A percentile compares a stretch with the other conserved stretches of the same genome.
Conservation (phyloP, 1,284 basidiomycete genomes). For the Ceratobasidium sp. region DNA sequence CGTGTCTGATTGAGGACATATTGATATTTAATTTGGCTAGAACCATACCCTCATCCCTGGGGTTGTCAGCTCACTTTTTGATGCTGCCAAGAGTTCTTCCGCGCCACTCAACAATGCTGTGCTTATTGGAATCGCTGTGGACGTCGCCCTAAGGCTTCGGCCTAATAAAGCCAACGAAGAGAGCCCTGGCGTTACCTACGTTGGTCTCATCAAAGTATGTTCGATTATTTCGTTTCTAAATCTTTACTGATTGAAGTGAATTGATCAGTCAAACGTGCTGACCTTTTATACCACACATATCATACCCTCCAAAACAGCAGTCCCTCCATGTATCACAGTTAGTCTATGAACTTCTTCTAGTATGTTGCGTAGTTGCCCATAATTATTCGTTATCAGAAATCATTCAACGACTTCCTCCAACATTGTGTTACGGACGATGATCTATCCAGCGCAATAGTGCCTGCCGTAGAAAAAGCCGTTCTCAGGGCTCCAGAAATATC, state of each 20-base stretch:
- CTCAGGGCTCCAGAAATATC: constrained; percentile 78
- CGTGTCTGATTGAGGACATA: background rate
- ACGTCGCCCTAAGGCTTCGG: constrained; percentile 66
- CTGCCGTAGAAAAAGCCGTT: constrained; percentile 76
- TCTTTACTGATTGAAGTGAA: background rate
- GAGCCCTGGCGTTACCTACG: constrained; percentile 27
- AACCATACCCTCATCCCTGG: constrained; percentile 54
- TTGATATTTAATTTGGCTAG: background rate
- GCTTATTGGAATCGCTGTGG: constrained; percentile 68
- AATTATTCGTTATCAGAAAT: constrained; percentile 54
- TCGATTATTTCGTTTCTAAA: constrained; percentile 3
- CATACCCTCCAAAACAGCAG: constrained; percentile 66
- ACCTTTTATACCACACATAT: constrained; percentile 63
- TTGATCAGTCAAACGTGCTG: constrained; percentile 62
- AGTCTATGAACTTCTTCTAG: constrained; percentile 46
- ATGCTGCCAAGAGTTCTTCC: constrained; percentile 61
- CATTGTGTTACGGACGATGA: constrained; percentile 63
- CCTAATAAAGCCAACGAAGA: constrained; percentile 17
- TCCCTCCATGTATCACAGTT: constrained; percentile 64
- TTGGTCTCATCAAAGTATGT: background rate
- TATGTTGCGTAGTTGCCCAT: constrained; percentile 42
- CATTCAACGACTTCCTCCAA: constrained; percentile 70
- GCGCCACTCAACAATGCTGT: constrained; percentile 62
- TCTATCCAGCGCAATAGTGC: constrained; percentile 64
- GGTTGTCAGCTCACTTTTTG: constrained; percentile 64